Base-by-base conservation (phyloP, 331 rosid genomes). In the Quercus phellos region DNA sequence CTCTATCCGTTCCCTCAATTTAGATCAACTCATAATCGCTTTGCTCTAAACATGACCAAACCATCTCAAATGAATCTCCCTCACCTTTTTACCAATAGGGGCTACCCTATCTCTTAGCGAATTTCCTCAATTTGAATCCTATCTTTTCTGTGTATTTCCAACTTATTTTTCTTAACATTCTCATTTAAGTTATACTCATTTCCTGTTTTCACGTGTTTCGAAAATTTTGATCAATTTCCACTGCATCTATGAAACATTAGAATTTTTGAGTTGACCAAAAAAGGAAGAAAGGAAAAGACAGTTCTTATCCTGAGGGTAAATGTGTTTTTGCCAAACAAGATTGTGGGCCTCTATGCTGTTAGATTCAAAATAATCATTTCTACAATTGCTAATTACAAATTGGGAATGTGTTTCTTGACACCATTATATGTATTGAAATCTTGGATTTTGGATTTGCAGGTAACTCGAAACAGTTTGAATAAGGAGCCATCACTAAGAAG, bases 401-500 rank as follows among this genome's bases (percentile, higher is more conserved):
- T 66, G 19, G 8, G 51, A 59, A 59, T 63, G 29, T 63, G 43
- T 30, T 13, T 63, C 26, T 66, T 66, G 50, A 3, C 27, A 7
- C 6, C 68, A 63, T 42, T 26, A 55, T 51, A 42, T 73, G 30
- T 22, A 63, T 29, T 54, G 54, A 75, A 24, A 73, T 70, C 79
- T 81, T 70, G 61, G 51, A 21, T 68, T 82, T 84, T 70, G 29
- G 61, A 74, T 78, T 58, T 55, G 53, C 95, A 95, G 99, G 86
- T 81, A 83, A 56, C 87, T 50, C 89, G 69, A 81, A 88, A 84
- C 78, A 88, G 80, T 85, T 80, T 79, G 80, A 95, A 77, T 55
- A 91, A 87, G 85, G 99, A 95, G 24, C 87, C 90, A 29, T 92
- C 99, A 21, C 74, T 95, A 78, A 86, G 98, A 88, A 93, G 97